Evolutionary conservation across 257 asterid species (phyloP).

Genomic region (Petunia secreta): DNA sequence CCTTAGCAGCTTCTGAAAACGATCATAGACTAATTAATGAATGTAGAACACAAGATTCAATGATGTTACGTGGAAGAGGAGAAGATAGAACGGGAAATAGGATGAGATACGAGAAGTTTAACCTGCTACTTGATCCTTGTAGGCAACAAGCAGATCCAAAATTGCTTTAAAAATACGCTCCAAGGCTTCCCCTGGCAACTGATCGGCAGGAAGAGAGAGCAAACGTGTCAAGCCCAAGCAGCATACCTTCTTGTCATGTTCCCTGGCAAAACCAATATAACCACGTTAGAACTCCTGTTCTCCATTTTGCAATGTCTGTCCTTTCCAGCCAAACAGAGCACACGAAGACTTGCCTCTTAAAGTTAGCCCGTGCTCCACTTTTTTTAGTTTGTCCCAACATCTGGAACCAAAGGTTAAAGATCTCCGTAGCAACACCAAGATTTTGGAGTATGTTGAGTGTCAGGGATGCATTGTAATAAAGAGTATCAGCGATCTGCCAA

Average conservation of each 20-base stretch:
- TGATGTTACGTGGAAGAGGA: no score
- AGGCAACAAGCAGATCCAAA: not conserved
- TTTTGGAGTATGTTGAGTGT: slow-evolving; percentile 81
- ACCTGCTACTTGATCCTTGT: slow-evolving; percentile 34
- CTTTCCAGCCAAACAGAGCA: not conserved
- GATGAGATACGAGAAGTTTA: slow-evolving; percentile 19
- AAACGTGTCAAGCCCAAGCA: slow-evolving; percentile 94
- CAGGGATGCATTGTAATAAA: slow-evolving; percentile 78
- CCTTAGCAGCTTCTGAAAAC: slow-evolving; percentile 75
- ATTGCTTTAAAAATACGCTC: not conserved
- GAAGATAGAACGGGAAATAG: not conserved
- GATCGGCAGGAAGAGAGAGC: slow-evolving; percentile 61
- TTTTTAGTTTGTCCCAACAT: slow-evolving; percentile 89
- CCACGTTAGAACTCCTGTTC: no score
- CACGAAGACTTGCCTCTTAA: slow-evolving; percentile 58
- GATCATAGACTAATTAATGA: not conserved
- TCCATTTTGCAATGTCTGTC: no score
- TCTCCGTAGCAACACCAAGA: slow-evolving; percentile 85
- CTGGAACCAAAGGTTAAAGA: slow-evolving; percentile 95
- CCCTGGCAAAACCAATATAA: slow-evolving; percentile 55
- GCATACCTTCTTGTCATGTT: slow-evolving; percentile 95
- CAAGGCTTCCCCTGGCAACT: not conserved
- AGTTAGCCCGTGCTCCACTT: slow-evolving; percentile 75
- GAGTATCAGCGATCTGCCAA: slow-evolving; percentile 88
- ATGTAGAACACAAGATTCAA: no score